Evolutionary conservation across 805 yeast species (phyloP).

Genomic region (Candida sonorensis): DNA sequence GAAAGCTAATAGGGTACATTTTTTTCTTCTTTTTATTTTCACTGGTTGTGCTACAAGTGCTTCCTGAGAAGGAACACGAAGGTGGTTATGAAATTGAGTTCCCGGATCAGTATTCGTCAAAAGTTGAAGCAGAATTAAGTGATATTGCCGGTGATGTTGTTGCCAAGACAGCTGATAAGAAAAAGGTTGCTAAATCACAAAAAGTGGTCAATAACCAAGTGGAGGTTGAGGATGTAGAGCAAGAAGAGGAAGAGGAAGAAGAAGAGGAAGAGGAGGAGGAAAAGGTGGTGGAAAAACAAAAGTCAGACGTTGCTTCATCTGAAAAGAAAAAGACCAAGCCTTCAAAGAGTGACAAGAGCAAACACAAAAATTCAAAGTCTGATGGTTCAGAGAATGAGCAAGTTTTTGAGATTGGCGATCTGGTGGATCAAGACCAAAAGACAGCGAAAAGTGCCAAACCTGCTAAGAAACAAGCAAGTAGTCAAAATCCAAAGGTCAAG

Average conservation of each 20-base stretch:
- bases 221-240: conserved; percentile 1
- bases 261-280: too few species aligned
- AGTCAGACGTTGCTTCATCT: conserved; percentile 18
- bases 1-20: conserved; percentile 35
- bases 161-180: too few species aligned
- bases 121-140: too few species aligned
- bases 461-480: background rate
- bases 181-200: background rate
- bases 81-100: conserved; percentile 16
- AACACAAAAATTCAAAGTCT: too few species aligned
- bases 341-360: too few species aligned
- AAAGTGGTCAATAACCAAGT: background rate
- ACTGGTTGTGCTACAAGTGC: conserved; percentile 22
- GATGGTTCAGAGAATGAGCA: background rate
- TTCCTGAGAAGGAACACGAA: conserved; percentile 20
- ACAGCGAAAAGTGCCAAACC: background rate
- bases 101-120: conserved; percentile 4
- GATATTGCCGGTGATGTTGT: too few species aligned
- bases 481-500: background rate
- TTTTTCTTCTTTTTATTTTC: conserved; percentile 28
- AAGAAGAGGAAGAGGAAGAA: too few species aligned
- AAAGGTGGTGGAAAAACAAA: too few species aligned
- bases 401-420: too few species aligned
- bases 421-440: too few species aligned
- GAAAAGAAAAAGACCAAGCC: conserved; percentile 1